Evolutionary conservation across 2,329 filamentous ascomycete genomes (phyloP).

Genomic region (Aureobasidium sp.): DNA sequence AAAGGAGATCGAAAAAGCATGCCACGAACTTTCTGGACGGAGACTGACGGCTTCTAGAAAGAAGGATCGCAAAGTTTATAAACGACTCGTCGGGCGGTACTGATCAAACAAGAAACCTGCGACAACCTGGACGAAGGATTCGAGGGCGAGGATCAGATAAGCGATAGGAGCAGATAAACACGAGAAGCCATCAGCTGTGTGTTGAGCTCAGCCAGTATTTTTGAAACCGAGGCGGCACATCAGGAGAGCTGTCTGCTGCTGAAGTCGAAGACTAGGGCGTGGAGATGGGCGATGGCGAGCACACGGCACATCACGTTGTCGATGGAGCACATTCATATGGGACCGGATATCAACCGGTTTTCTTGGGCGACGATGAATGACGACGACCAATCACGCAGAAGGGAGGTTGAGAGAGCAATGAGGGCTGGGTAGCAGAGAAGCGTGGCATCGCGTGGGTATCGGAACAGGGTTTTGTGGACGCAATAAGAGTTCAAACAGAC

Average conservation of each 20-base stretch:
- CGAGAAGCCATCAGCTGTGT: neutral
- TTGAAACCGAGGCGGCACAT: neutral
- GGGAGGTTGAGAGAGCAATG: neutral
- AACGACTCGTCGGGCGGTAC: neutral
- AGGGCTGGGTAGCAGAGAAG: neutral
- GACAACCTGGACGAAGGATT: neutral
- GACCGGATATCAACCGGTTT: neutral
- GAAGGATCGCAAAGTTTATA: neutral
- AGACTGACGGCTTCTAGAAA: constrained; percentile 11
- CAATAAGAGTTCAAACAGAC: neutral
- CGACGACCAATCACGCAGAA: neutral
- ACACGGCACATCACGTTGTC: neutral
- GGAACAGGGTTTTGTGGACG: neutral
- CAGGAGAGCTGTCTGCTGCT: neutral
- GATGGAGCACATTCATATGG: neutral
- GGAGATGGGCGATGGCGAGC: neutral
- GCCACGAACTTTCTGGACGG: neutral
- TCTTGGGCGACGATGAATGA: neutral
- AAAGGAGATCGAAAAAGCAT: no score
- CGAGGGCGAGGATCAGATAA: neutral
- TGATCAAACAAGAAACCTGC: neutral
- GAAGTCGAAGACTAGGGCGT: neutral
- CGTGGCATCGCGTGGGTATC: neutral
- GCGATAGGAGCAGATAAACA: neutral
- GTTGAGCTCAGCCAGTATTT: neutral